phyloP scores from a whole-genome alignment of 768 basidiomycete genomes.

The Tulasnella sp. region DNA sequence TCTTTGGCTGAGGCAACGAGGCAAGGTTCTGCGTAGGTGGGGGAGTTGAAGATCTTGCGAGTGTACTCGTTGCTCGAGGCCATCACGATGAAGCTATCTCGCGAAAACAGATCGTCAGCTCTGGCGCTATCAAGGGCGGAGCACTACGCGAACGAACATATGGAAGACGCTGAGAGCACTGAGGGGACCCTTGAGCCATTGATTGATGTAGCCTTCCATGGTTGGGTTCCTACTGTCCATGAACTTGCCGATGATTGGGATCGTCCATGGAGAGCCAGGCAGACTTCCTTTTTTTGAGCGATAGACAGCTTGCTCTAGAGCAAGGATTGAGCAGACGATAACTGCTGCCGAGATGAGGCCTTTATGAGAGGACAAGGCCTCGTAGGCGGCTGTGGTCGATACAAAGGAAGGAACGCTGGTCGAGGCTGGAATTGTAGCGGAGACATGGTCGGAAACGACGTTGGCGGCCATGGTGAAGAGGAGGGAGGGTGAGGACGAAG shows the following conservation, averaged over 20 bases:
- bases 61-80: slow-evolving; percentile 89
- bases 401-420: slow-evolving; percentile 7
- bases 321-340: slow-evolving; percentile 67
- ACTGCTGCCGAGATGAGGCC: slow-evolving; percentile 36
- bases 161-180: slow-evolving; percentile 95
- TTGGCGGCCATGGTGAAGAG: slow-evolving; percentile 13
- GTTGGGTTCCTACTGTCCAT: slow-evolving; percentile 87
- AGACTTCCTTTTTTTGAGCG: slow-evolving; percentile 83
- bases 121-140: background rate
- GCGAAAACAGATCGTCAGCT: background rate
- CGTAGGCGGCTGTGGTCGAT: slow-evolving; percentile 8
- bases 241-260: slow-evolving; percentile 97
- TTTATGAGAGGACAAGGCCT: slow-evolving; percentile 20
- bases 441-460: background rate
- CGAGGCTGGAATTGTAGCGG: slow-evolving; percentile 13
- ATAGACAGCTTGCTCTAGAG: slow-evolving; percentile 85
- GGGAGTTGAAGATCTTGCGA: slow-evolving; percentile 95
- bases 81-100: slow-evolving; percentile 93
- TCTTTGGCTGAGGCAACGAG: slow-evolving; percentile 88
- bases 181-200: slow-evolving; percentile 87
- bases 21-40: slow-evolving; percentile 86
- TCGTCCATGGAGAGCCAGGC: slow-evolving; percentile 87
- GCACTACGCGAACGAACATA: slow-evolving; percentile 55
- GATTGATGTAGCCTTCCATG: slow-evolving; percentile 84
- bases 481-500: background rate